Evolutionary conservation across 345 rosid genomes (phyloP), one percentile per base, ranked within the genome.

Genomic region (Mercurialis annua): DNA sequence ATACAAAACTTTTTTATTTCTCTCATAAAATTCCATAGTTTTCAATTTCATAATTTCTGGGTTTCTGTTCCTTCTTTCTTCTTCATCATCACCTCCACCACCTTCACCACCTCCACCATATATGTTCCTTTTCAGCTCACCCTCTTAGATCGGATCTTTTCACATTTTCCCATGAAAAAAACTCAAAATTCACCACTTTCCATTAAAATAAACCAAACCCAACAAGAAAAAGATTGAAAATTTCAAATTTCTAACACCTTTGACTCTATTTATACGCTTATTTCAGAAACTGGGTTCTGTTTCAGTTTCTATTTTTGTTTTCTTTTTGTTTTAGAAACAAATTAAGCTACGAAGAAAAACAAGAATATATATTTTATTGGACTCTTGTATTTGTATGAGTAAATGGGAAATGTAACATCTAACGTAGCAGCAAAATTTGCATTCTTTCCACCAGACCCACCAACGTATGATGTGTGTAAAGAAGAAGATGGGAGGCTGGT

Each of bases 391-490:
- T 40, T 40, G 10, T 14, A 18, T 10, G 1, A 24, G 60, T 66
- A 54, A 56, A 94, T 94, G 99, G 99, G 99, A 59, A 94, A 89
- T 71, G 97, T 91, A 47, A 91, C 99, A 62, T 89, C 98, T 29
- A 85, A 66, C 63, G 96, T 94, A 79, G 99, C 99, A 21, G 92
- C 99, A 50, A 94, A 89, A 83, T 89, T 94, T 73, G 99, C 99
- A 10, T 94, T 94, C 62, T 94, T 93, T 63, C 98, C 98, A 29
- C 98, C 98, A 43, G 94, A 89, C 80, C 98, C 98, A 0, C 88
- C 96, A 30, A 89, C 99, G 34, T 94, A 94, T 69, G 87, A 85
- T 12, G 84, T 94, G 44, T 59, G 52, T 29, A 73, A 55, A 51
- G 92, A 81, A 29, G 89, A 81, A 56, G 90, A 83, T 18, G 98